Evolutionary conservation across 2,329 filamentous ascomycete genomes (phyloP), one percentile per base, ranked within the genome.

Genomic region (Penicillium palitans): DNA sequence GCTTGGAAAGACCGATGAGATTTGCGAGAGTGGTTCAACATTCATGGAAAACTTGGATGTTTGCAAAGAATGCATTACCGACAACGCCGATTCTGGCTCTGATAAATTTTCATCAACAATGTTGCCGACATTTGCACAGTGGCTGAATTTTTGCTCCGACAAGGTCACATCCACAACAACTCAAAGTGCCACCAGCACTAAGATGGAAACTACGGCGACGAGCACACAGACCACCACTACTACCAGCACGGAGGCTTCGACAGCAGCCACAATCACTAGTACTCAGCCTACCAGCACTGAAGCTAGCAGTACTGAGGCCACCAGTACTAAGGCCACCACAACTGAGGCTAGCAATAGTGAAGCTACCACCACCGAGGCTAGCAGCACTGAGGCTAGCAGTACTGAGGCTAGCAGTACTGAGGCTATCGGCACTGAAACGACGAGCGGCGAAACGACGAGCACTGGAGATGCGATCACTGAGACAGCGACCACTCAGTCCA

Each of bases 51-150:
- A 59, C 1, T 25, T 64, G 40, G 33, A 12, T 6, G 35, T 55
- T 40, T 65, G 63, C 33, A 35, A 62, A 17, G 31, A 35, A 0
- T 62, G 60, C 21, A 52, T 62, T 19, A 55, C 25, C 10, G 35
- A 15, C 25, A 53, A 54, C 13, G 48, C 41, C 12, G 47, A 47
- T n/a, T 47, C 58, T 3, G 50, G 42, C 12, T 60, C 60, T 5
- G 31, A 51, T 12, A 31, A 41, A 17, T 57, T 54, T 35, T 59
- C 63, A 7, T 42, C 58, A 10, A 52, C 4, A 9, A 31, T 65
- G 25, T 12, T 62, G 45, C 61, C 63, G 1, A 47, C 63, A 1
- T 64, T 65, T 44, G 52, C 55, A 27, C 61, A 62, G 25, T 65
- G 49, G 42, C 44, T 65, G 47, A 59, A 62, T 33, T 65, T 31